Conservation (phyloP, 106 monocot genomes). For the Posidonia australis region DNA sequence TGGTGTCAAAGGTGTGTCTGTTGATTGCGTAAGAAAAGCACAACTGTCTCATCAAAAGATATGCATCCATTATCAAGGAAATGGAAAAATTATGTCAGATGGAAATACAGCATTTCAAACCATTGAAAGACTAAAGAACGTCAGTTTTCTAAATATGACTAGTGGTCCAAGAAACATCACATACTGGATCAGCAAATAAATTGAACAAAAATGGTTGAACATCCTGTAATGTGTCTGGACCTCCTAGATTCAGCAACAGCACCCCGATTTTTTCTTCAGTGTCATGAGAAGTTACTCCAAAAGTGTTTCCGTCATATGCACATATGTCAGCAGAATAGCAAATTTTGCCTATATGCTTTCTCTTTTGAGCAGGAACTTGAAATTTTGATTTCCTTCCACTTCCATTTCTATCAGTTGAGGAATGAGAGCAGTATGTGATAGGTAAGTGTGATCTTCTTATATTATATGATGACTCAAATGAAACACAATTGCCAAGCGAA, state of each 20-base stretch:
- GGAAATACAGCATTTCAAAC: too few relatives aligned
- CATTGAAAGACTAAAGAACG: too few relatives aligned
- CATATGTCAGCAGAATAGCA: slow-evolving; percentile 10
- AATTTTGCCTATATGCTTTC: slow-evolving; percentile 4
- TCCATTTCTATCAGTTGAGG: not conserved
- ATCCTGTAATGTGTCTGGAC: slow-evolving; percentile 79
- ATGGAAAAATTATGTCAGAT: not conserved
- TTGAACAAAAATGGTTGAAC: slow-evolving; percentile 91
- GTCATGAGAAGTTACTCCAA: slow-evolving; percentile 4
- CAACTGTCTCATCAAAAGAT: not conserved
- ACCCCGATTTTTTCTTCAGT: slow-evolving; percentile 44
- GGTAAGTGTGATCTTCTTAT: not conserved
- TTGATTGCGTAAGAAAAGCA: not conserved
- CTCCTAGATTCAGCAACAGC: slow-evolving; percentile 80
- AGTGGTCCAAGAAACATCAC: too few relatives aligned
- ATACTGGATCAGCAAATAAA: slow-evolving; percentile 89
- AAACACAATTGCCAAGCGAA: not conserved
- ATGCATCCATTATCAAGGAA: not conserved
- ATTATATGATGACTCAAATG: not conserved
- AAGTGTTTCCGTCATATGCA: slow-evolving; percentile 4
- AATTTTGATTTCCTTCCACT: not conserved
- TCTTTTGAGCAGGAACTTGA: not conserved
- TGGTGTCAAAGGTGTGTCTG: not conserved
- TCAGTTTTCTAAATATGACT: too few relatives aligned
- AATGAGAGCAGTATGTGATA: not conserved